phyloP scores from a whole-genome alignment of 192 early-diverging fungal genomes.

The Linnemannia zychae region DNA sequence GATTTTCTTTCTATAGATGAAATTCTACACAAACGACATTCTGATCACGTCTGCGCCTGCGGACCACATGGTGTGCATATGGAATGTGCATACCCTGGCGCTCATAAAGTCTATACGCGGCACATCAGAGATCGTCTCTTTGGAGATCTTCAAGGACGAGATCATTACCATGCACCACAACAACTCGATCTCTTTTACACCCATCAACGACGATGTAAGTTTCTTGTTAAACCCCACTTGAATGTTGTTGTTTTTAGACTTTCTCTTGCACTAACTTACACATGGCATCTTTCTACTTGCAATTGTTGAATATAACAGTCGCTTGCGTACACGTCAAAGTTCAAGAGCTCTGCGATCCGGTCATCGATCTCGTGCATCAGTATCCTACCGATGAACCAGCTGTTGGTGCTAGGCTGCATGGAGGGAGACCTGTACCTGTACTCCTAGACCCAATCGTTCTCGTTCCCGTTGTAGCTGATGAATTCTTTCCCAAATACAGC shows the following conservation, averaged over 20 bases:
- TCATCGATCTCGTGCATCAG: slow-evolving; percentile 66
- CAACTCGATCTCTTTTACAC: slow-evolving; percentile 71
- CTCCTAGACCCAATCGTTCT: slow-evolving; percentile 42
- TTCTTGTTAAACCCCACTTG: neutral
- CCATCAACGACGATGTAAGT: slow-evolving; percentile 72
- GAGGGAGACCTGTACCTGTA: slow-evolving; percentile 73
- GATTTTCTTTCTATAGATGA: slow-evolving; percentile 55
- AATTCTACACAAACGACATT: slow-evolving; percentile 68
- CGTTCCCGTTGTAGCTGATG: neutral
- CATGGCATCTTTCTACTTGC: neutral
- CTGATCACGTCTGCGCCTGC: slow-evolving; percentile 67
- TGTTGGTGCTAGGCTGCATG: slow-evolving; percentile 67
- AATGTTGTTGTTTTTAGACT: too few species aligned
- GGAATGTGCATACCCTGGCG: slow-evolving; percentile 62
- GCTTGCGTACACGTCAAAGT: slow-evolving; percentile 69
- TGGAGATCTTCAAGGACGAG: slow-evolving; percentile 74
- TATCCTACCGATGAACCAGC: slow-evolving; percentile 68
- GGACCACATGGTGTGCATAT: slow-evolving; percentile 70
- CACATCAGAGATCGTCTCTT: slow-evolving; percentile 64
- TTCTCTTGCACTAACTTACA: too few species aligned
- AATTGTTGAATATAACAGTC: slow-evolving; percentile 46
- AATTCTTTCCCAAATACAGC: neutral
- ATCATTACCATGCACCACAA: slow-evolving; percentile 69
- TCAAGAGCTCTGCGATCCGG: slow-evolving; percentile 67
- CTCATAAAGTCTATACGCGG: slow-evolving; percentile 69